phyloP scores from a whole-genome alignment of 2,329 filamentous ascomycete species.

The Colletotrichum spaethianum region DNA sequence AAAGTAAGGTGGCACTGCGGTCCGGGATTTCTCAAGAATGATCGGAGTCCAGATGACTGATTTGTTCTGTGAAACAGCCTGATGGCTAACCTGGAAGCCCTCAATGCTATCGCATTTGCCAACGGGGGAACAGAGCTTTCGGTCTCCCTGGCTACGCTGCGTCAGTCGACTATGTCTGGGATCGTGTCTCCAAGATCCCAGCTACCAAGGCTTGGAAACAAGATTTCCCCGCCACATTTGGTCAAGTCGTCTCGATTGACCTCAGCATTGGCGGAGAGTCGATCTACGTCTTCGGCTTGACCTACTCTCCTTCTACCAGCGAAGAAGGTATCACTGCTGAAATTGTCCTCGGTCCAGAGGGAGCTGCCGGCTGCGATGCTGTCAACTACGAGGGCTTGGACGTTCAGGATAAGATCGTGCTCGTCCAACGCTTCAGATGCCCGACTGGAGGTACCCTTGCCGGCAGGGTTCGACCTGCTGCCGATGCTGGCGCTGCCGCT shows the following conservation, averaged over 20 bases:
- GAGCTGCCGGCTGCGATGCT: conserved; percentile 45
- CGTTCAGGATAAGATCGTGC: conserved; percentile 51
- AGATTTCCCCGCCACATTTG: conserved; percentile 58
- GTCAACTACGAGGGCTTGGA: conserved; percentile 47
- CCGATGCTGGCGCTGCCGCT: conserved; percentile 48
- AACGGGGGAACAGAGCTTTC: conserved; percentile 68
- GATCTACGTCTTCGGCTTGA: conserved; percentile 52
- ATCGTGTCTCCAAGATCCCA: conserved; percentile 58
- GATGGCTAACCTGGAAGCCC: conserved; percentile 60
- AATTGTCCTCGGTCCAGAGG: conserved; percentile 48
- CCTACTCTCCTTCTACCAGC: conserved; percentile 63
- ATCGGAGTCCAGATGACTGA: neutral
- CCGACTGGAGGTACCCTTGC: conserved; percentile 51
- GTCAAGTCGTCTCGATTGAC: conserved; percentile 38
- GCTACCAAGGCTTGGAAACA: conserved; percentile 59
- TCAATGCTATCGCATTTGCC: conserved; percentile 62
- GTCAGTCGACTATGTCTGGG: conserved; percentile 64
- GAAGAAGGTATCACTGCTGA: conserved; percentile 56
- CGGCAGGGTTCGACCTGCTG: conserved; percentile 49
- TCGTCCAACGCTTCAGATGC: conserved; percentile 51
- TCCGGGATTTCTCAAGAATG: too few relatives aligned
- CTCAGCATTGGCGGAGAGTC: conserved; percentile 45
- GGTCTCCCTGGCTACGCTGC: conserved; percentile 64
- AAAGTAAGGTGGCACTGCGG: conserved; percentile 17
- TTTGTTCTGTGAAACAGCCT: conserved; percentile 49